Evolutionary conservation across 208 protist genomes (phyloP), one percentile per base, ranked within the genome.

Genomic region (Herpetomonas tarakana): DNA sequence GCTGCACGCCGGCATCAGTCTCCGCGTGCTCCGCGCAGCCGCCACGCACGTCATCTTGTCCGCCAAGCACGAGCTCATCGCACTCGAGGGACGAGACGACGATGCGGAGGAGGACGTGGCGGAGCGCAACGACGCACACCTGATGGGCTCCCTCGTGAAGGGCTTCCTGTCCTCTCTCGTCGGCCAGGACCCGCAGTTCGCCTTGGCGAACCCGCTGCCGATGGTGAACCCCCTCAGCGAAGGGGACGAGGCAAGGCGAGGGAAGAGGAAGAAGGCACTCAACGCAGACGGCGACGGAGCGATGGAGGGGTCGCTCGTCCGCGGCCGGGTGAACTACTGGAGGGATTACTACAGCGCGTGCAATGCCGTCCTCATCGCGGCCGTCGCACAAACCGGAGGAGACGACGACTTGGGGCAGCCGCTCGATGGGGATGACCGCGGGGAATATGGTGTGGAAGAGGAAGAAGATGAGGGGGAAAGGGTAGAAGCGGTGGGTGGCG

Each of bases 1-100:
- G 28, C 68, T 92, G 30, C 72, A 88, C 18, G 84, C 83, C 0
- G 88, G 88, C 19, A 63, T 94, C 18, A 87, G 77, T 52, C 66
- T 91, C 25, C 83, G 88, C 14, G 80, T 77, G 25, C 73, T 94
- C 45, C 79, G 88, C 28, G 66, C 68, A 3, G 81, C 88, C 11
- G 74, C 81, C 9, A 75, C 72, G 16, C 76, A 89, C 50, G 65
- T 94, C 6, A 53, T 73, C 11, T 19, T 39, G 26, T 76, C 66
- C 31, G 62, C 78, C 1, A 41, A 61, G 45, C 70, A 67, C 21
- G 66, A 86, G 38, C 30, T 68, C 18, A 44, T 30, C n/a, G 35
- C 21, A 11, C 16, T 45, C 18, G 57, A 62, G 7, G 54, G 57
- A 16, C 39, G 62, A 1, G 26, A 46, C 9, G 54, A 68, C 58